Percentiles rank a stretch among this genome's conserved stretches.
These are phyloP conservation scores for Melaleuca quinquenervia DNA, from an alignment of 345 rosid genomes.

Conservation along the genomic window DNA sequence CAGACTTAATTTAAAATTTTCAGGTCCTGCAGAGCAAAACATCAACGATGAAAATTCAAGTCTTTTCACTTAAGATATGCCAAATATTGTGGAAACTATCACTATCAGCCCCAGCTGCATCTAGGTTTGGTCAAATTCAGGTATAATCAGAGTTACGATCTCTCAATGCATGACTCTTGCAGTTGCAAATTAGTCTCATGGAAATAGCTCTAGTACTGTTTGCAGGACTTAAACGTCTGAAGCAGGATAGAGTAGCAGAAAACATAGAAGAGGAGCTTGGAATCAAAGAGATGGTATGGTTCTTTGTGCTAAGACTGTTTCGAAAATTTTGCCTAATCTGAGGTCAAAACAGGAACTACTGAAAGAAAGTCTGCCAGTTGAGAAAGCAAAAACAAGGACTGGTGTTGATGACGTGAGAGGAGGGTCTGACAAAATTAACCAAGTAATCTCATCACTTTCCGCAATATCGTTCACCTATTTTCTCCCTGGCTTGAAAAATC, in stretches of 20 bases:
- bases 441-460: neutral
- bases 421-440: constrained; percentile 21
- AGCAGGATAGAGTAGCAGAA: constrained; percentile 29
- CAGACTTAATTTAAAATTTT: neutral
- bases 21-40: constrained; percentile 55
- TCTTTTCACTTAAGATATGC: constrained; percentile 50
- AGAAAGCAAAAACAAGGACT: constrained; percentile 47
- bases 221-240: constrained; percentile 42
- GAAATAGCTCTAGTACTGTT: constrained; percentile 33
- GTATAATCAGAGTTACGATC: constrained; percentile 15
- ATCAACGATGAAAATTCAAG: constrained; percentile 38
- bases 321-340: constrained; percentile 31
- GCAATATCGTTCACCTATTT: neutral
- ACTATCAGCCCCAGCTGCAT: constrained; percentile 31
- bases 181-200: constrained; percentile 9
- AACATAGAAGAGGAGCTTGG: constrained; percentile 34
- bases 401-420: constrained; percentile 19
- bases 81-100: constrained; percentile 27
- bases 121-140: constrained; percentile 40
- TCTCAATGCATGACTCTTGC: neutral
- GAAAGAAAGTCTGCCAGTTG: constrained; percentile 68
- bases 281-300: constrained; percentile 28
- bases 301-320: constrained; percentile 31
- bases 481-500: neutral
- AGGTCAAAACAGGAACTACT: constrained; percentile 46